Percentiles rank a stretch among this genome's conserved stretches.
These are phyloP conservation scores for Elongisporangium prolatum DNA, from an alignment of 352 stramenopile species.

Conservation along the genomic window DNA sequence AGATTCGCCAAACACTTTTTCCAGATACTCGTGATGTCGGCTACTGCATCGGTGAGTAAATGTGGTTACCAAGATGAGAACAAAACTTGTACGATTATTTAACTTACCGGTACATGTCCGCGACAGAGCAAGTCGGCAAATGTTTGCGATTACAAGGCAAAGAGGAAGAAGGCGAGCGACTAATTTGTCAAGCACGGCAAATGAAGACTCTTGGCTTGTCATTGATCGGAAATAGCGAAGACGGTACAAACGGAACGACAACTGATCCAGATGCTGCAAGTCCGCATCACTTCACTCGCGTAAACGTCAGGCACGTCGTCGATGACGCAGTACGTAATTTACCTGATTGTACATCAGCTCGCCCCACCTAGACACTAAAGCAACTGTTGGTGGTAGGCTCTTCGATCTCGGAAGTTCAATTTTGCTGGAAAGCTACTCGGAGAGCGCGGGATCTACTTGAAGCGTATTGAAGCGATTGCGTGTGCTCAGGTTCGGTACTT, in stretches of 20 bases:
- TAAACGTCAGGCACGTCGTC: slow-evolving; percentile 28
- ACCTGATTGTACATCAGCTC: not conserved
- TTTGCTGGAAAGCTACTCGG: slow-evolving; percentile 58
- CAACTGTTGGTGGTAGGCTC: slow-evolving; percentile 12
- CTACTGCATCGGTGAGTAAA: slow-evolving; percentile 60
- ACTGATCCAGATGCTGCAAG: slow-evolving; percentile 7
- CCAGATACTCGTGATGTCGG: slow-evolving; percentile 71
- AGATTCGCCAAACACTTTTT: slow-evolving; percentile 72
- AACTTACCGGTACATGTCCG: too few relatives aligned
- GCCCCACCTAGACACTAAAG: not conserved
- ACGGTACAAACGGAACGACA: slow-evolving; percentile 3
- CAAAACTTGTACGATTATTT: too few relatives aligned
- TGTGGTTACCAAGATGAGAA: not conserved
- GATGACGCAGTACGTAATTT: slow-evolving; percentile 13
- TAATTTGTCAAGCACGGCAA: slow-evolving; percentile 50
- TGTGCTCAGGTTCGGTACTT: slow-evolving; percentile 57
- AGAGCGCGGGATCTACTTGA: slow-evolving; percentile 58
- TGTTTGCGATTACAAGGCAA: slow-evolving; percentile 53
- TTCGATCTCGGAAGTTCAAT: slow-evolving; percentile 56
- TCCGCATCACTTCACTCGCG: slow-evolving; percentile 9
- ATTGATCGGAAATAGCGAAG: slow-evolving; percentile 6
- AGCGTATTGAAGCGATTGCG: slow-evolving; percentile 49
- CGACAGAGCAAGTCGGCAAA: slow-evolving; percentile 77
- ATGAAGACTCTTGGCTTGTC: slow-evolving; percentile 58
- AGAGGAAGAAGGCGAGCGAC: slow-evolving; percentile 48